These are phyloP conservation scores for Tuber aestivum DNA, from an alignment of 495 filamentous ascomycete genomes.

Conservation along the genomic window DNA sequence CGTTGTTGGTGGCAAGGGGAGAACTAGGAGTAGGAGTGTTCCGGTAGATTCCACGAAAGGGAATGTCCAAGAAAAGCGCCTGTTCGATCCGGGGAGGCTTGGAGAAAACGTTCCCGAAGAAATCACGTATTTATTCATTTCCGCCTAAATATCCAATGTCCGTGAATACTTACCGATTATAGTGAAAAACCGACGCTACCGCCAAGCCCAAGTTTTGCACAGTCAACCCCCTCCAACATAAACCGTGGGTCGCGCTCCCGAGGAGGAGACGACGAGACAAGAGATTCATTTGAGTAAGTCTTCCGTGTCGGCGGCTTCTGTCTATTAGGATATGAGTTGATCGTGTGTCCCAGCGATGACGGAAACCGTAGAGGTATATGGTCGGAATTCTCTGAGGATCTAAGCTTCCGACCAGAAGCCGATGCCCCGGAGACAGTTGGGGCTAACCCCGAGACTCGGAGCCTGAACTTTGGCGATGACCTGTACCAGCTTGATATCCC, in stretches of 20 bases:
- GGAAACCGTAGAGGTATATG: slow-evolving; percentile 21
- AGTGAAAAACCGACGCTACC: neutral
- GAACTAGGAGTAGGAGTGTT: slow-evolving; percentile 30
- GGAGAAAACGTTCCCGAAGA: neutral
- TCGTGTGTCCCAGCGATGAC: slow-evolving; percentile 8
- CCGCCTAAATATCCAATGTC: neutral
- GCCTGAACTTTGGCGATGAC: slow-evolving; percentile 21
- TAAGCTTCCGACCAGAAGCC: slow-evolving; percentile 16
- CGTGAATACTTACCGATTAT: neutral
- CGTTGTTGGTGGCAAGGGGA: slow-evolving; percentile 10
- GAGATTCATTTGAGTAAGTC: neutral
- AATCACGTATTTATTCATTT: neutral
- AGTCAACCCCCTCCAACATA: neutral
- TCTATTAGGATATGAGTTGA: neutral
- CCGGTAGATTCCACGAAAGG: slow-evolving; percentile 20
- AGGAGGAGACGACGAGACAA: neutral
- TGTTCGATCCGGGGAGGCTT: slow-evolving; percentile 21
- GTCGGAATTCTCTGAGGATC: slow-evolving; percentile 37
- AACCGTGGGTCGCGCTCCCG: neutral
- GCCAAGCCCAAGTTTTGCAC: neutral
- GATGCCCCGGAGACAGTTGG: neutral
- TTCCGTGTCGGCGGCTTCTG: neutral
- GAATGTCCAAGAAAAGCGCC: slow-evolving; percentile 7
- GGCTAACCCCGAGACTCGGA: slow-evolving; percentile 10
- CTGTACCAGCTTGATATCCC: slow-evolving; percentile 34